Conservation (phyloP, 2,329 filamentous ascomycete species). For the Escovopsis weberi region DNA sequence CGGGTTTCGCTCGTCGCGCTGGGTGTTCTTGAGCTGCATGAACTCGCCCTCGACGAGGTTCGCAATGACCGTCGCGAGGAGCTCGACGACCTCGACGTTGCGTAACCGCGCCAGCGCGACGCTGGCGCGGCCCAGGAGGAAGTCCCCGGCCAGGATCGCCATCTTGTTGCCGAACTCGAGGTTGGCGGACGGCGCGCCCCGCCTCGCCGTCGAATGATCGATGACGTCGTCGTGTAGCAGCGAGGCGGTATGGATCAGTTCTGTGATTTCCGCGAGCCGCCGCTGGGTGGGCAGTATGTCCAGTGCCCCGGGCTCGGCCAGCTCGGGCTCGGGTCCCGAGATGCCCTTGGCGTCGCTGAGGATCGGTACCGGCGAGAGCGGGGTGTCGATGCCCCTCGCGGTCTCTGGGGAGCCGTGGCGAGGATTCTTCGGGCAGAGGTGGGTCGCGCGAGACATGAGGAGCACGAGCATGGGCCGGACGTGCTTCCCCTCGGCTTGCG, state of each 20-base stretch:
- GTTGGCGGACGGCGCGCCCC: constrained; percentile 78
- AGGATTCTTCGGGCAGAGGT: constrained; percentile 51
- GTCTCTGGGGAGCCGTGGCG: constrained; percentile 26
- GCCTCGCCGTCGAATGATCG: constrained; percentile 75
- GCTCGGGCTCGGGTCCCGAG: constrained; percentile 24
- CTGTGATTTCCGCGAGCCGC: constrained; percentile 87
- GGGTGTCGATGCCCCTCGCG: constrained; percentile 33
- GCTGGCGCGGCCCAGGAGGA: constrained; percentile 81
- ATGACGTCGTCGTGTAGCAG: constrained; percentile 97
- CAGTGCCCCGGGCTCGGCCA: constrained; percentile 26
- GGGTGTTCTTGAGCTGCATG: constrained; percentile 98
- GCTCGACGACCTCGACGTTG: constrained; percentile 87
- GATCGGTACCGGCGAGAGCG: constrained; percentile 39
- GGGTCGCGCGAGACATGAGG: constrained; percentile 88
- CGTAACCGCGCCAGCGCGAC: constrained; percentile 81
- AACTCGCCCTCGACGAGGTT: constrained; percentile 98
- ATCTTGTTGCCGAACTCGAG: constrained; percentile 98
- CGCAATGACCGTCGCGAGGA: constrained; percentile 89
- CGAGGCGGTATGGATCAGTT: constrained; percentile 93
- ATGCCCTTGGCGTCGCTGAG: constrained; percentile 74
- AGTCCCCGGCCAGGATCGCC: constrained; percentile 95
- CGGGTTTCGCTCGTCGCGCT: constrained; percentile 70
- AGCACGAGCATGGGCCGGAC: constrained; percentile 87
- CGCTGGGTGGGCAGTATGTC: constrained; percentile 87
- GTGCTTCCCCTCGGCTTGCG: constrained; percentile 91